Percentiles rank a stretch among this genome's conserved stretches.
Conservation (phyloP, 1,284 basidiomycete genomes). For the Rhodotorula sp. region DNA sequence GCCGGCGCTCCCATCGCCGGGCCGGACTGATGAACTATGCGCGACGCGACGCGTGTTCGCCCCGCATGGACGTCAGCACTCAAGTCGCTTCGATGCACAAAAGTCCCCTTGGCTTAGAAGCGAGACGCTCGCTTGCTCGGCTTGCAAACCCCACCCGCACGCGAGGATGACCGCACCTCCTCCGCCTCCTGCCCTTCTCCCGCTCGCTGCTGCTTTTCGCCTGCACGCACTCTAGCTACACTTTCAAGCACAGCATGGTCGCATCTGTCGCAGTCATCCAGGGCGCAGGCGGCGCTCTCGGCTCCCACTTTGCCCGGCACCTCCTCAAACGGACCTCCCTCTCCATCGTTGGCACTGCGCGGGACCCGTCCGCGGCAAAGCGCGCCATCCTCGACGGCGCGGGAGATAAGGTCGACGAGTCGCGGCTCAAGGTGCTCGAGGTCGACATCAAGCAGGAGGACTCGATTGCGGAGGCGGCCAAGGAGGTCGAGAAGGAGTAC, state of each 20-base stretch:
- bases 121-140: too few species aligned
- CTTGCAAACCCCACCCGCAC: too few species aligned
- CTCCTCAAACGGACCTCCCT: constrained; percentile 53
- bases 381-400: constrained; percentile 47
- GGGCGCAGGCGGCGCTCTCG: constrained; percentile 41
- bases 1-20: too few species aligned
- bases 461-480: constrained; percentile 51
- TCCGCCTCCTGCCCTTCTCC: background rate
- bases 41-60: too few species aligned
- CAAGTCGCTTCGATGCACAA: too few species aligned
- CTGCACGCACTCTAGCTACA: background rate
- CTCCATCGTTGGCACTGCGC: constrained; percentile 55
- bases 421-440: constrained; percentile 52
- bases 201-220: background rate
- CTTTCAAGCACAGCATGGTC: constrained; percentile 21
- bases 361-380: constrained; percentile 47
- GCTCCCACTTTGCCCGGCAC: constrained; percentile 42
- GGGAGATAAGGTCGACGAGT: constrained; percentile 25
- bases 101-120: too few species aligned
- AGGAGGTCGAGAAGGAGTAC: constrained; percentile 51
- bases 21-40: too few species aligned
- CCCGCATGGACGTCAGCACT: too few species aligned
- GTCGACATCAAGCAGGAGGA: constrained; percentile 54
- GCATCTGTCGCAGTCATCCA: constrained; percentile 44
- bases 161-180: too few species aligned